Evolutionary conservation across 805 yeast species (phyloP).

Genomic region (Tanozyma kutaoensis): DNA sequence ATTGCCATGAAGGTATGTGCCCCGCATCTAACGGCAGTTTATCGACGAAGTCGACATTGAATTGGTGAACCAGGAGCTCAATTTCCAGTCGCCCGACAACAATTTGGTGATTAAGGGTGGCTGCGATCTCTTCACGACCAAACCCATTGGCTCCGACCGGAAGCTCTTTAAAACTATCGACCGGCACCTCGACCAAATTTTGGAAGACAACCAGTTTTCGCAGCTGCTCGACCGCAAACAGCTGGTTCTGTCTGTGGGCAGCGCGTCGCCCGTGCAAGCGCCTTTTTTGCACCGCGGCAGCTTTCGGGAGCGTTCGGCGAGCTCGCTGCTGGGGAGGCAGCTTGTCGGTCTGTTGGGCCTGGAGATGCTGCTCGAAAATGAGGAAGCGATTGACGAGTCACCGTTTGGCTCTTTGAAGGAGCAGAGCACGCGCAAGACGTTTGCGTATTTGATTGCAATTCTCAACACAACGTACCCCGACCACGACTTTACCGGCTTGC

Average conservation of each 20-base stretch:
- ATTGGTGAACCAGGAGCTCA: slow-evolving; percentile 70
- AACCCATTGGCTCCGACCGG: slow-evolving; percentile 81
- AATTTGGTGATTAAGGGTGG: slow-evolving; percentile 59
- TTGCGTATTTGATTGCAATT: slow-evolving; percentile 83
- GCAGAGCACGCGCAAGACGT: slow-evolving; percentile 76
- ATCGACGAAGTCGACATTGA: slow-evolving; percentile 92
- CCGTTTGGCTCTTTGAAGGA: slow-evolving; percentile 92
- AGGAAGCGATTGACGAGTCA: slow-evolving; percentile 23
- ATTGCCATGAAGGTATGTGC: slow-evolving; percentile 1
- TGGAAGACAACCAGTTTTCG: slow-evolving; percentile 30
- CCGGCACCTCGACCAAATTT: slow-evolving; percentile 50
- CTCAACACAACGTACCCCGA: slow-evolving; percentile 91
- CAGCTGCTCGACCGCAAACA: slow-evolving; percentile 24
- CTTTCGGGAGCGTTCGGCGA: too few species aligned
- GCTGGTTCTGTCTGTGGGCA: slow-evolving; percentile 22
- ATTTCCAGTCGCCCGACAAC: slow-evolving; percentile 25
- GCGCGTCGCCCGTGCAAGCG: slow-evolving; percentile 3
- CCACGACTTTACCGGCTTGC: slow-evolving; percentile 80
- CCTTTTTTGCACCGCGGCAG: too few species aligned
- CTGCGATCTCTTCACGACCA: slow-evolving; percentile 88
- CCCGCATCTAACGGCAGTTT: slow-evolving; percentile 32
- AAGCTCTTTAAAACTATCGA: slow-evolving; percentile 83
- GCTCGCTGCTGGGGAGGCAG: too few species aligned
- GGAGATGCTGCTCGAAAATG: too few species aligned
- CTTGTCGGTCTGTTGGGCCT: too few species aligned